These are phyloP conservation scores for Boletus smithii DNA, from an alignment of 1,284 basidiomycete genomes.

Conservation along the genomic window DNA sequence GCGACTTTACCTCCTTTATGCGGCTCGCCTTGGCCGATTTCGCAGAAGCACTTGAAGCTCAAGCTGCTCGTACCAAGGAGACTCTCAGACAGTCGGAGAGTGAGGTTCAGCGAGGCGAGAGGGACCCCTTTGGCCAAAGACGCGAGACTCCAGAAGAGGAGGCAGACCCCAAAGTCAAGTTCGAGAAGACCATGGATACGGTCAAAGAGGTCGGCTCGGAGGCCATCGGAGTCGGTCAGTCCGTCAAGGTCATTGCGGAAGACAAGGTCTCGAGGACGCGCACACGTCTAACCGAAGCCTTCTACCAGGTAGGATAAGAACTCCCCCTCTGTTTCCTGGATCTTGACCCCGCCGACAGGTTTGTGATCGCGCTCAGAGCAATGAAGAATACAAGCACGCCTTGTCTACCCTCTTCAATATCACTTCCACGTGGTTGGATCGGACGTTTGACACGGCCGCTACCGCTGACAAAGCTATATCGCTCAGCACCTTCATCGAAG, in stretches of 20 bases:
- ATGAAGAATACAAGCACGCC: conserved; percentile 52
- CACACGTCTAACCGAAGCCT: conserved; percentile 46
- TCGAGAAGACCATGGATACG: conserved; percentile 63
- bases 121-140: conserved; percentile 53
- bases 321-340: background rate
- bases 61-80: conserved; percentile 49
- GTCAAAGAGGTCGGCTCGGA: conserved; percentile 53
- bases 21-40: conserved; percentile 62
- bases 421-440: conserved; percentile 53
- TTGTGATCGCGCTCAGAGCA: conserved; percentile 57
- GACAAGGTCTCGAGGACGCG: conserved; percentile 43
- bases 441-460: conserved; percentile 48
- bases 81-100: conserved; percentile 50
- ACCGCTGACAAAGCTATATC: conserved; percentile 39
- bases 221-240: conserved; percentile 52
- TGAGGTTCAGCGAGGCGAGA: conserved; percentile 55
- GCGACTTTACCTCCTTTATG: conserved; percentile 60
- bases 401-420: conserved; percentile 55
- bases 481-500: conserved; percentile 53
- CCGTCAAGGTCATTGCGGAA: conserved; percentile 39
- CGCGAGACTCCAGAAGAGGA: conserved; percentile 41
- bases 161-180: conserved; percentile 46
- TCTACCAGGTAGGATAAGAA: conserved; percentile 43
- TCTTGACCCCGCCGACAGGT: conserved; percentile 40
- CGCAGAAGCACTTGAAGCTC: conserved; percentile 51